These are phyloP conservation scores for Fragaria vesca DNA, from an alignment of 306 rosid genomes.

Conservation along the genomic window DNA sequence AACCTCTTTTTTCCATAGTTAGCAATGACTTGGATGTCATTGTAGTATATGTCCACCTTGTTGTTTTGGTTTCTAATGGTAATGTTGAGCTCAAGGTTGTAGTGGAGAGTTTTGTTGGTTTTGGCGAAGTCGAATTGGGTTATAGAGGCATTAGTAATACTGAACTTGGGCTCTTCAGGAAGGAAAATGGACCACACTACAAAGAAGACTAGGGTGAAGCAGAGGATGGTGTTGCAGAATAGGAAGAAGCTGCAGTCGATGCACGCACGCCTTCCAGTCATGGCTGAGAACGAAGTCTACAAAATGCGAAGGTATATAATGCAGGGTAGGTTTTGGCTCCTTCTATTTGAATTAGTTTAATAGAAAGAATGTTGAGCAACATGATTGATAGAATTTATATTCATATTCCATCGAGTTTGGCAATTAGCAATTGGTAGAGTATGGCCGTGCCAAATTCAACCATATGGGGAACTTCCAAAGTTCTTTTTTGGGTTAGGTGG, in stretches of 20 bases:
- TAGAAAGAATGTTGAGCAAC: not conserved
- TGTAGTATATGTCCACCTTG: constrained; percentile 40
- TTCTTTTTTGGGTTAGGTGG: not conserved
- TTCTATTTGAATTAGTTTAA: not conserved
- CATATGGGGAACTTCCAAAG: constrained; percentile 8
- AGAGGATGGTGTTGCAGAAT: constrained; percentile 12
- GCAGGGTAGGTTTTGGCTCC: not conserved
- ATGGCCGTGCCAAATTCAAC: not conserved
- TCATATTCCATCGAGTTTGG: not conserved
- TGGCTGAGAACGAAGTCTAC: not conserved
- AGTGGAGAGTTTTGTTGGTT: constrained; percentile 17
- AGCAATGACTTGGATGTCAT: constrained; percentile 39
- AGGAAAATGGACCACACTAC: constrained; percentile 11
- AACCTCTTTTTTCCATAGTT: constrained; percentile 32
- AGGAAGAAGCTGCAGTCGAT: not conserved
- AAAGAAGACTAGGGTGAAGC: not conserved
- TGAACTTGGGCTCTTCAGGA: not conserved
- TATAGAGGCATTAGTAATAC: not conserved
- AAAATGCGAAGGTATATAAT: not conserved
- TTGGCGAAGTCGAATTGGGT: not conserved
- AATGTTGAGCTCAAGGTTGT: constrained; percentile 10
- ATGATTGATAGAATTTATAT: not conserved
- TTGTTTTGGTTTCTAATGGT: constrained; percentile 51
- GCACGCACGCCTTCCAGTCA: not conserved
- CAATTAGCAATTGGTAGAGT: not conserved